Evolutionary conservation across 768 basidiomycete species (phyloP).

Genomic region (Galerina sulciceps): DNA sequence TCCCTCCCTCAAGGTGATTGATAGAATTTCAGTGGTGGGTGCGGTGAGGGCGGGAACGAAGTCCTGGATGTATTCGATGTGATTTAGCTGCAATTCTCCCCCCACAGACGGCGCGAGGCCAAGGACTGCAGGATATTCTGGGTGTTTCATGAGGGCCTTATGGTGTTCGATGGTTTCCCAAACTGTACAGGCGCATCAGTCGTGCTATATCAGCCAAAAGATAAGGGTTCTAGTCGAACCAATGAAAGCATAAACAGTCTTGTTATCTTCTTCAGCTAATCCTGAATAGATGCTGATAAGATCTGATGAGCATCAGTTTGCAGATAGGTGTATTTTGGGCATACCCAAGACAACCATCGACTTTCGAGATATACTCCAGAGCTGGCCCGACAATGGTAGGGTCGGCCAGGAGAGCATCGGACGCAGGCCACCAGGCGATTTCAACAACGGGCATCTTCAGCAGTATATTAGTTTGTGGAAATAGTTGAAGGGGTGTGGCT

Average conservation of each 20-base stretch:
- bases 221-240: slow-evolving; percentile 1
- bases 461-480: background rate
- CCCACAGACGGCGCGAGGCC: slow-evolving; percentile 9
- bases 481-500: background rate
- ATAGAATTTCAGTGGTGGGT: slow-evolving; percentile 20
- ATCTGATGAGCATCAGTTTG: background rate
- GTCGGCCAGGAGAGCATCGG: slow-evolving; percentile 1
- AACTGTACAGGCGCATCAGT: slow-evolving; percentile 3
- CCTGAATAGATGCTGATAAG: slow-evolving; percentile 13
- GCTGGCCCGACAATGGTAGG: background rate
- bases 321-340: background rate
- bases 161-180: slow-evolving; percentile 25
- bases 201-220: background rate
- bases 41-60: slow-evolving; percentile 13
- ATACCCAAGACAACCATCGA: slow-evolving; percentile 9
- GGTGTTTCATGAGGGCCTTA: slow-evolving; percentile 14
- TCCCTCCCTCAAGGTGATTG: slow-evolving; percentile 15
- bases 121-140: slow-evolving; percentile 16
- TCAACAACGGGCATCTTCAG: slow-evolving; percentile 11
- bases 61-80: slow-evolving; percentile 19
- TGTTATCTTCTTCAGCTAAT: slow-evolving; percentile 13
- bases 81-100: slow-evolving; percentile 8
- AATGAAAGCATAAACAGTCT: slow-evolving; percentile 8
- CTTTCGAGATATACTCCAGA: slow-evolving; percentile 4
- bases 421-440: background rate